phyloP scores from a whole-genome alignment of 2,329 filamentous ascomycete species.

The Penicillium sp. region DNA sequence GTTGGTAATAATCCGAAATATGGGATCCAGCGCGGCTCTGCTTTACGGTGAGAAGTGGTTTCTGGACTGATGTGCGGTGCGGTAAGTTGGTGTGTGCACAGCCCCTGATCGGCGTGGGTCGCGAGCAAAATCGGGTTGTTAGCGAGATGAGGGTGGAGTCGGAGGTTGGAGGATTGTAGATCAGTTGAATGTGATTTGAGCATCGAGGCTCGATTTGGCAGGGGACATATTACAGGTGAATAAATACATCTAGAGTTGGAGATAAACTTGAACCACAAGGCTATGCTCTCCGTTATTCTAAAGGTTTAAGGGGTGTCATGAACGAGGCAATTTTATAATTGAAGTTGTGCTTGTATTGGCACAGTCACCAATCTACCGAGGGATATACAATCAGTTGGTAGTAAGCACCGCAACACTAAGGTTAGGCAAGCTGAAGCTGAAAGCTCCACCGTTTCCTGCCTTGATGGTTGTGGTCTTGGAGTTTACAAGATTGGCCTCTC shows the following conservation, averaged over 20 bases:
- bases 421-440: slow-evolving; percentile 27
- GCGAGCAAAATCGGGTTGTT: background rate
- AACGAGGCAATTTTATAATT: background rate
- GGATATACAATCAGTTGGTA: slow-evolving; percentile 13
- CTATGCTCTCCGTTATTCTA: no score
- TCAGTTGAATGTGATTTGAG: background rate
- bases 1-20: background rate
- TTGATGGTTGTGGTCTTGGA: slow-evolving; percentile 20
- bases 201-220: background rate
- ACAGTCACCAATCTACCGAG: background rate
- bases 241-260: no score
- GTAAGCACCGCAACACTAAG: slow-evolving; percentile 30
- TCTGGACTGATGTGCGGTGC: background rate
- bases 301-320: background rate
- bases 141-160: background rate
- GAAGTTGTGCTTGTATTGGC: background rate
- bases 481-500: slow-evolving; percentile 20
- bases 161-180: background rate
- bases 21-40: background rate
- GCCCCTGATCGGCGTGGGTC: background rate
- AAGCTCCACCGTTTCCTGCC: slow-evolving; percentile 27
- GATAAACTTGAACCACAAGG: no score
- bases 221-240: no score
- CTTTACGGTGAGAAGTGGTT: background rate
- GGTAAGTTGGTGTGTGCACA: slow-evolving; percentile 11